Evolutionary conservation across 164 flowering plant genomes (phyloP).

Genomic region (Aristolochia contorta): DNA sequence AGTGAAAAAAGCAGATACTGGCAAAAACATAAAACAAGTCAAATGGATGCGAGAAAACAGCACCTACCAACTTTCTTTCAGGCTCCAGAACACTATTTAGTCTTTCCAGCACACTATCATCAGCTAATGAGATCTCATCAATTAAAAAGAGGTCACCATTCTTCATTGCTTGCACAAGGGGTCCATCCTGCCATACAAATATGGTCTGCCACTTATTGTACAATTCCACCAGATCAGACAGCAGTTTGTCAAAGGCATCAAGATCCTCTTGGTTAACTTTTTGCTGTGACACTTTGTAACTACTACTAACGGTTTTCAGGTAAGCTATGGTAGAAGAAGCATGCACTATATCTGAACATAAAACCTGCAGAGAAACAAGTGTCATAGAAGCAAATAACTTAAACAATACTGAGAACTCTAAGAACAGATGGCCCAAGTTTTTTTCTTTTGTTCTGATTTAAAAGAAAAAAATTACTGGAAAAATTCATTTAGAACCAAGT

Average conservation of each 20-base stretch:
- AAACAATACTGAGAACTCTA: neutral
- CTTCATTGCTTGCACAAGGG: conserved; percentile 90
- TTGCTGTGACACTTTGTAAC: conserved; percentile 23
- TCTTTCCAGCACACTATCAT: conserved; percentile 97
- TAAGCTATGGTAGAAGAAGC: conserved; percentile 46
- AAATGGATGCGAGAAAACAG: neutral
- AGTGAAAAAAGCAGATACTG: neutral
- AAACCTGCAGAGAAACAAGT: conserved; percentile 28
- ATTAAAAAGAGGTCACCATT: conserved; percentile 73
- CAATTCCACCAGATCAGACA: conserved; percentile 29
- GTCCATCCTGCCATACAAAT: conserved; percentile 95
- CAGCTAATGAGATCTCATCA: conserved; percentile 98
- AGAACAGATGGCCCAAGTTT: neutral
- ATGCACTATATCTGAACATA: conserved; percentile 60
- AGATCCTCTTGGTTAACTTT: conserved; percentile 36
- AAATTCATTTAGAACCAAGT: neutral
- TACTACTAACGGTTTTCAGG: conserved; percentile 24
- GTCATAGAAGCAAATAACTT: neutral
- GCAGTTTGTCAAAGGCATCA: conserved; percentile 29
- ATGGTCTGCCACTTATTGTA: conserved; percentile 71
- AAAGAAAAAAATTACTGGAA: neutral
- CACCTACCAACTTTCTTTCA: conserved; percentile 73
- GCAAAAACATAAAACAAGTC: neutral
- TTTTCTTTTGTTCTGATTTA: too few species aligned
- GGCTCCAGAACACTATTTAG: conserved; percentile 94